Percentiles rank a stretch among this genome's conserved stretches.
phyloP scores from a whole-genome alignment of 441 rosid species.

The Populus hybrid region DNA sequence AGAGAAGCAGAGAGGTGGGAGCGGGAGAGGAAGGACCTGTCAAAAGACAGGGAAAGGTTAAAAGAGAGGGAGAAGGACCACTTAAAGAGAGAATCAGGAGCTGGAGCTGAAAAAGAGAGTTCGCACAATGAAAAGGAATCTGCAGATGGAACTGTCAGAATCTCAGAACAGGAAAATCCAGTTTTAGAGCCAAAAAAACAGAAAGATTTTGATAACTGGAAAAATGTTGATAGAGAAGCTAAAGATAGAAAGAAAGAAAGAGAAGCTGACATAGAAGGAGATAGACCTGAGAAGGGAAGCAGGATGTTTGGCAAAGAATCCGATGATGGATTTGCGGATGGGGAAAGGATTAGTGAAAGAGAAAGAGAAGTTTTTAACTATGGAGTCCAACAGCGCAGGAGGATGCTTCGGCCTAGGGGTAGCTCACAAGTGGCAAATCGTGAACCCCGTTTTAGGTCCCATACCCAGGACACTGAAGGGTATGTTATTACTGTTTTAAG shows the following conservation, averaged over 20 bases:
- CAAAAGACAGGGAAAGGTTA: no score
- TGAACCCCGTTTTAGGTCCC: constrained; percentile 63
- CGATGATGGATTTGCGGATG: constrained; percentile 87
- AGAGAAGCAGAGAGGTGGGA: no score
- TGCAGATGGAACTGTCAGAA: constrained; percentile 61
- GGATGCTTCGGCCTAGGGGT: constrained; percentile 93
- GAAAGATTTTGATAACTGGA: constrained; percentile 65
- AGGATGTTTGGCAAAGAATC: constrained; percentile 66
- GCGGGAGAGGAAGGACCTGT: no score
- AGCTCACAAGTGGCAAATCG: constrained; percentile 80
- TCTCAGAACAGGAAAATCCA: constrained; percentile 56
- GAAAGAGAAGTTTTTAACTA: constrained; percentile 68
- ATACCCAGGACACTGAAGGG: constrained; percentile 87
- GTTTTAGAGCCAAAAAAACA: constrained; percentile 64
- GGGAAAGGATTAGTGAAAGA: constrained; percentile 69
- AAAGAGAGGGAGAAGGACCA: constrained; percentile 88
- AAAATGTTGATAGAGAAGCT: constrained; percentile 67
- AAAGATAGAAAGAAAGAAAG: constrained; percentile 88
- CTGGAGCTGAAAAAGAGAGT: constrained; percentile 64
- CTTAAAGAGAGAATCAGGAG: constrained; percentile 64
- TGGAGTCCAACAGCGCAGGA: constrained; percentile 93
- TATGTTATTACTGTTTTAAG: constrained; percentile 33
- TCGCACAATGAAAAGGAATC: constrained; percentile 59
- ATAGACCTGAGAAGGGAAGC: constrained; percentile 76
- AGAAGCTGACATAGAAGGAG: constrained; percentile 74